Base-by-base conservation (phyloP, 2,329 filamentous ascomycete species). In the Tricladium varicosporioides region DNA sequence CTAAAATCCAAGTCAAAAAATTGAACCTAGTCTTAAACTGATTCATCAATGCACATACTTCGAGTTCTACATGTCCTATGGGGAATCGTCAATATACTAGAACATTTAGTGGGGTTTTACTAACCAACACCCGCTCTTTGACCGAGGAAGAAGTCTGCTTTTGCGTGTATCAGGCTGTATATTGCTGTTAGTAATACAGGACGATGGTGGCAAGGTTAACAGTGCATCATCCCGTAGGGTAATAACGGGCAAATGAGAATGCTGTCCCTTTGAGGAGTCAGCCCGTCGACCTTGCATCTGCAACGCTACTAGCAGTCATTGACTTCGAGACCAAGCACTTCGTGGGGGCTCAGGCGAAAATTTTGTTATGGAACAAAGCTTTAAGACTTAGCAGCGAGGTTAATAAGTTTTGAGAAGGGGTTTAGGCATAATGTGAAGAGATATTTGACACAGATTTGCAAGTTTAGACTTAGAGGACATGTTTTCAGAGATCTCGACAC, bases 91-190 rank as follows among this genome's bases (percentile, higher is more conserved):
- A 66, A 54, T 60, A 63, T 58, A 57, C 61, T 11, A 40, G n/a
- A 13, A 10, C 10, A 40, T 13, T 40, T 10, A 4, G 9, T 40
- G n/a, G 36, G 52, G 48, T 55, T 54, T 54, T 50, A 54, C 63
- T 62, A 65, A 70, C 68, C 68, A 70, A 52, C 69, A 71, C 14
- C 69, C 69, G 57, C 61, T 69, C 48, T 66, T 64, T 19, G 68
- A 70, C 51, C 69, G 60, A 43, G 69, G 69, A 44, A 67, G 67
- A 44, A 69, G 58, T 55, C 63, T 57, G 27, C 42, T 59, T 47
- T 55, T 57, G 31, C 53, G 44, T 31, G 42, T 46, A 10, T 58
- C 57, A 19, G 52, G 13, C 5, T 42, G 27, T 15, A 48, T 19
- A 22, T 43, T 47, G 49, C 11, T 48, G 11, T 36, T 27, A 2